Base-by-base conservation (phyloP, 1,284 basidiomycete genomes). In the Austroboletus rostrupii region DNA sequence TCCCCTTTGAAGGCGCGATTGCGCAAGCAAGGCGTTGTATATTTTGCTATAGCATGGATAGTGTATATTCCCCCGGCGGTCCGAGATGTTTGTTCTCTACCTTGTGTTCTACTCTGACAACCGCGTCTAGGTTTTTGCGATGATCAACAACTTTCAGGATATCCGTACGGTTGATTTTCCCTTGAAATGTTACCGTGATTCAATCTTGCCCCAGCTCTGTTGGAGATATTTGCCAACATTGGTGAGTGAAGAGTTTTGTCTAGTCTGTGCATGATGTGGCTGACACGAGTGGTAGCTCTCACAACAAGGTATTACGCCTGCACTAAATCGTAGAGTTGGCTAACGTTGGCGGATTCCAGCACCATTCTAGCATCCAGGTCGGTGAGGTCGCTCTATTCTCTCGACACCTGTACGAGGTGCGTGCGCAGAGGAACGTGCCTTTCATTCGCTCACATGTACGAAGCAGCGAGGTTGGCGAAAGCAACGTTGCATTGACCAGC, bases 11-110 rank as follows among this genome's bases (percentile, higher is more conserved):
- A 31, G 41, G 53, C 36, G 31, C 40, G 37, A 17, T 43, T 63
- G 26, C 29, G 35, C 17, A 11, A 26, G 21, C 64, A 63, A 32
- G 62, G 61, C 6, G 29, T 57, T 3, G 12, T 50, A 3, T 66
- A 64, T 43, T 45, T 62, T 32, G 38, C 39, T 28, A 13, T 57
- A 10, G 52, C 47, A 16, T 36, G 48, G 3, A 16, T 53, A 5
- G 21, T 12, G 1, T 59, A 57, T 45, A 37, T 59, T 8, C 45
- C 49, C 0, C 23, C 59, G 3, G 17, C 21, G 52, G 61, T 61
- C 1, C 28, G 50, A 26, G 8, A 7, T 40, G 31, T 7, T 31
- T 17, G 2, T 12, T 31, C 20, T 19, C 5, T 20, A 21, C 28
- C n/a, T 7, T 4, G 7, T 13, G 7, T 8, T 11, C 16, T 36